A percentile compares a stretch with the other conserved stretches of the same genome.
These are phyloP conservation scores for Stygiomarasmius scandens DNA, from an alignment of 1,284 basidiomycete genomes.

Conservation along the genomic window DNA sequence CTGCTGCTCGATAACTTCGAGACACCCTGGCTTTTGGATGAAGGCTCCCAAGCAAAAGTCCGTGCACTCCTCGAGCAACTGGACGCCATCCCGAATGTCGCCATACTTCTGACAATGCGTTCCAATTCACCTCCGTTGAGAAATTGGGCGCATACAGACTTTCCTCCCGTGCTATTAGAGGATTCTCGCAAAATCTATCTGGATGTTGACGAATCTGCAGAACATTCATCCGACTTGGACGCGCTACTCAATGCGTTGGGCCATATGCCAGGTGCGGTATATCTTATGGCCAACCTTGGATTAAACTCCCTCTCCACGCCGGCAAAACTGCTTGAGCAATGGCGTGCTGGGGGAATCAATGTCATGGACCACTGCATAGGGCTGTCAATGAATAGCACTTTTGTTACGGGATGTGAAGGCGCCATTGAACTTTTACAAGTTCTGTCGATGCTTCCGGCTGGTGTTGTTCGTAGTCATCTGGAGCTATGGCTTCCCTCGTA, in stretches of 20 bases:
- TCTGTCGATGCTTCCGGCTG: slow-evolving; percentile 28
- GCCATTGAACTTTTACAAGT: slow-evolving; percentile 16
- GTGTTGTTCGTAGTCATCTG: slow-evolving; percentile 19
- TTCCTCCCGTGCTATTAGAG: slow-evolving; percentile 2
- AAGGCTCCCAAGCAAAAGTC: slow-evolving; percentile 12
- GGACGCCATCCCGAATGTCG: slow-evolving; percentile 15
- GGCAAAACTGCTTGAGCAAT: background rate
- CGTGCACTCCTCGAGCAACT: slow-evolving; percentile 18
- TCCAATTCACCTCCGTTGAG: slow-evolving; percentile 9
- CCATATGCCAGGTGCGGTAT: slow-evolving; percentile 15
- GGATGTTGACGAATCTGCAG: background rate
- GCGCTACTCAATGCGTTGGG: slow-evolving; percentile 10
- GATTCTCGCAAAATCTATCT: slow-evolving; percentile 6
- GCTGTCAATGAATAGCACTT: slow-evolving; percentile 19
- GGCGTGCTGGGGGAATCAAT: background rate
- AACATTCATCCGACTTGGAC: slow-evolving; percentile 7
- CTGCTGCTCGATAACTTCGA: slow-evolving; percentile 26
- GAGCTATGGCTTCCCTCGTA: slow-evolving; percentile 19
- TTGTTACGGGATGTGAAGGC: slow-evolving; percentile 14
- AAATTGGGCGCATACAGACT: slow-evolving; percentile 9
- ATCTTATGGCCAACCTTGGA: slow-evolving; percentile 15
- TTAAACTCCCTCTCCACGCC: slow-evolving; percentile 1
- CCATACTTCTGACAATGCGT: slow-evolving; percentile 24
- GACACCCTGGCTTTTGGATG: slow-evolving; percentile 18
- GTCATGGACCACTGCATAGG: slow-evolving; percentile 10